phyloP scores from a whole-genome alignment of 78 protist species.

The Cavenderia fasciculata region DNA sequence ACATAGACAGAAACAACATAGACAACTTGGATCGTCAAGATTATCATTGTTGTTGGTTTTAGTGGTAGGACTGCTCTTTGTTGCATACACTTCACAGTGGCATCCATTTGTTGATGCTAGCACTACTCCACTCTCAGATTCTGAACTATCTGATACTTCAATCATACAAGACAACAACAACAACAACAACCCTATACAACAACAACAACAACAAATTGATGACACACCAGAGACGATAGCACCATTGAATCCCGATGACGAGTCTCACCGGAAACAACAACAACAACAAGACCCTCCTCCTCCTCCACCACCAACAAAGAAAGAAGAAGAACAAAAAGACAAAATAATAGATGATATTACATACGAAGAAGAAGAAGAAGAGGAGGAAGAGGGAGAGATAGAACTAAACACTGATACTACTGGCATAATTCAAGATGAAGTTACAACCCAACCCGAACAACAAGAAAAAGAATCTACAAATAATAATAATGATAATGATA shows the following conservation, averaged over 20 bases:
- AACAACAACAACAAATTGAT: not conserved
- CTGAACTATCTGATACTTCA: too few relatives aligned
- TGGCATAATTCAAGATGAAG: not conserved
- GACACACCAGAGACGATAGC: not conserved
- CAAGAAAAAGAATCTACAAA: not conserved
- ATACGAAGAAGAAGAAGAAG: not conserved
- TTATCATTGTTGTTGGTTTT: too few relatives aligned
- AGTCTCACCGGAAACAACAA: not conserved
- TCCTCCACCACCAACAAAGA: not conserved
- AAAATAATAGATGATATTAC: not conserved
- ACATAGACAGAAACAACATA: too few relatives aligned
- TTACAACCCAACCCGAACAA: too few relatives aligned
- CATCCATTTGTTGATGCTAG: too few relatives aligned
- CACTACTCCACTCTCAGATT: too few relatives aligned
- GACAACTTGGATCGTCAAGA: too few relatives aligned
- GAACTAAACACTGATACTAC: not conserved
- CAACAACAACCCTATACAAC: not conserved
- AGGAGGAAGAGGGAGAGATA: not conserved
- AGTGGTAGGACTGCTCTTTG: too few relatives aligned
- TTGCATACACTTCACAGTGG: too few relatives aligned
- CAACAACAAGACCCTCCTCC: not conserved
- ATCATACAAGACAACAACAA: not conserved
- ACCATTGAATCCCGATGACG: not conserved
- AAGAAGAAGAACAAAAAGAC: not conserved
- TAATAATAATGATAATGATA: not conserved